Percentiles rank a stretch among this genome's conserved stretches.
phyloP scores from a whole-genome alignment of 2,329 filamentous ascomycete species.

The Harringtonia aguacate region DNA sequence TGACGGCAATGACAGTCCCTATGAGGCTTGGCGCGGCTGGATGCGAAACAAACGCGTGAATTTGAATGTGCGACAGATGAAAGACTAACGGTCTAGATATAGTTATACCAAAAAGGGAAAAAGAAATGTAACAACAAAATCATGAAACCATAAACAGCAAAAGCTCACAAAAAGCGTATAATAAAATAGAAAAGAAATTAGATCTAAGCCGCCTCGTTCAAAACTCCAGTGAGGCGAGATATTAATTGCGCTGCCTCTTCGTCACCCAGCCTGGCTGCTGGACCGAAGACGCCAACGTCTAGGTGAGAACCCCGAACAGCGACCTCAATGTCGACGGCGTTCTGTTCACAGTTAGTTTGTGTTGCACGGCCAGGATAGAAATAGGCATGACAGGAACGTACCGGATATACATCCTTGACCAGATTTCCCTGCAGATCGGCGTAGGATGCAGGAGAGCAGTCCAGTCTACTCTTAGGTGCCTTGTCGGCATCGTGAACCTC shows the following conservation, averaged over 20 bases:
- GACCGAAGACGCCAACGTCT: slow-evolving; percentile 14
- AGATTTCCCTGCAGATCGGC: slow-evolving; percentile 15
- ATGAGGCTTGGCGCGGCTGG: slow-evolving; percentile 70
- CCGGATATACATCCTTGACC: slow-evolving; percentile 12
- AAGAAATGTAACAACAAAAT: background rate
- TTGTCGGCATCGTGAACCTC: background rate
- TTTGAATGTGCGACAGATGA: slow-evolving; percentile 87
- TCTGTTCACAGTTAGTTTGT: slow-evolving; percentile 3
- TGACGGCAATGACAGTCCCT: slow-evolving; percentile 31
- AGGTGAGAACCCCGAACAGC: slow-evolving; percentile 8
- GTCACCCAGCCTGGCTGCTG: slow-evolving; percentile 3
- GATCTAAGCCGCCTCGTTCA: background rate
- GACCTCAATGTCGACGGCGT: slow-evolving; percentile 13
- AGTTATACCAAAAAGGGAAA: background rate
- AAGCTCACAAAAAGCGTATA: background rate
- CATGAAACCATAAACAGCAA: background rate
- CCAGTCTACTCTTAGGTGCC: background rate
- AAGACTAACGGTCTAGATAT: slow-evolving; percentile 27
- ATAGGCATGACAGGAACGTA: too few species aligned
- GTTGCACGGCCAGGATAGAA: too few species aligned
- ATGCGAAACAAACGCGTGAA: slow-evolving; percentile 84
- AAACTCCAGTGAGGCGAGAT: background rate
- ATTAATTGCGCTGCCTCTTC: background rate
- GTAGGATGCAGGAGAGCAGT: slow-evolving; percentile 3
- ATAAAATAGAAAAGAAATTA: background rate